Conservation (phyloP, 148 eudicot genomes). For the Arbutus unedo region DNA sequence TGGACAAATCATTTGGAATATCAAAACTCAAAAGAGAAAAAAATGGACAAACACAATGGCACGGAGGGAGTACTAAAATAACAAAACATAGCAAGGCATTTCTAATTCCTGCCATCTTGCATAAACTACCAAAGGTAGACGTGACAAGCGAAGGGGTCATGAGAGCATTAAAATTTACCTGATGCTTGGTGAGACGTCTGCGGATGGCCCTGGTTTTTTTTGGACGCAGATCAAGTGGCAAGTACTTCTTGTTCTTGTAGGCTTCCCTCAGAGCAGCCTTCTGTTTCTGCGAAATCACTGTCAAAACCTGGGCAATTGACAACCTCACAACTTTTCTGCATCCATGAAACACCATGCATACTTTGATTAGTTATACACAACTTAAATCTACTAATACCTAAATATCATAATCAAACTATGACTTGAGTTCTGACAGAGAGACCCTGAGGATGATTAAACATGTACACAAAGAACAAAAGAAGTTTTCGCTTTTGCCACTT, state of each 20-base stretch:
- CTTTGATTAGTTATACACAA: not conserved
- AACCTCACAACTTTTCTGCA: constrained; percentile 73
- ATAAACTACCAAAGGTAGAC: not conserved
- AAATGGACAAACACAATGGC: not conserved
- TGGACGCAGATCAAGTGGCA: constrained; percentile 86
- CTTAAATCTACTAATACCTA: not conserved
- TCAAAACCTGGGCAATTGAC: constrained; percentile 77
- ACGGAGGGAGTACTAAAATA: not conserved
- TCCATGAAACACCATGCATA: not conserved
- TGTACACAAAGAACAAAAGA: not conserved
- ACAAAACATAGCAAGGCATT: not conserved
- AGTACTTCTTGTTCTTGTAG: constrained; percentile 71
- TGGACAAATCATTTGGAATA: not conserved
- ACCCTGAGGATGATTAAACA: not conserved
- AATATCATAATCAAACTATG: not conserved
- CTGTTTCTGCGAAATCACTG: constrained; percentile 77
- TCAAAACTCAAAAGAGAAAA: not conserved
- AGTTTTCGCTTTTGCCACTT: not conserved
- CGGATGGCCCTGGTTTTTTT: constrained; percentile 89
- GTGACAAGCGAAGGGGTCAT: not conserved
- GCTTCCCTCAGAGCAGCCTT: constrained; percentile 66
- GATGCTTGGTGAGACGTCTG: constrained; percentile 73
- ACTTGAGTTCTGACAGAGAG: not conserved
- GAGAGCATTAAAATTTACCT: constrained; percentile 33
- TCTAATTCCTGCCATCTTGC: not conserved